Conservation (phyloP, 305 asterid species). For the Rubia tinctorum region DNA sequence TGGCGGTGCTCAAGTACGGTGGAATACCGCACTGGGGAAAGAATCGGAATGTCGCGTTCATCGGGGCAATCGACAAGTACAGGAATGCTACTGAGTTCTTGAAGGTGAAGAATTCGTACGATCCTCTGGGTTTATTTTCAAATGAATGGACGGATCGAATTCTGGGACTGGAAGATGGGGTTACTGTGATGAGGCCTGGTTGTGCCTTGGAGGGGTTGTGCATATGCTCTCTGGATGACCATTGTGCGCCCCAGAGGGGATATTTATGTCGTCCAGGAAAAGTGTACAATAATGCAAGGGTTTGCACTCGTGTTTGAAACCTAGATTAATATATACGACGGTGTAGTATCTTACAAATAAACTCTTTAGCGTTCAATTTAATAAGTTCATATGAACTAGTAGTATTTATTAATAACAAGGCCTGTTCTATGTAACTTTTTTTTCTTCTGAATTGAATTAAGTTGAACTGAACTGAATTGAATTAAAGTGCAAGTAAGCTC, state of each 20-base stretch:
- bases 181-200: background rate
- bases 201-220: slow-evolving; percentile 11
- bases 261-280: slow-evolving; percentile 6
- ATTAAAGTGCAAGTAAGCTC: too few relatives aligned
- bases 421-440: too few relatives aligned
- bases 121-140: slow-evolving; percentile 4
- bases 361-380: background rate
- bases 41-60: slow-evolving; percentile 4
- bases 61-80: slow-evolving; percentile 1
- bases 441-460: too few relatives aligned
- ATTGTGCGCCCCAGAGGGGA: slow-evolving; percentile 1
- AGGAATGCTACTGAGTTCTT: background rate
- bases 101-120: slow-evolving; percentile 1
- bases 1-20: background rate
- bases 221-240: background rate
- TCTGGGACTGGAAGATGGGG: slow-evolving; percentile 3
- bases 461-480: too few relatives aligned
- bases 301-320: slow-evolving; percentile 4
- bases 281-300: slow-evolving; percentile 6
- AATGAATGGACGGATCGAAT: slow-evolving; percentile 6
- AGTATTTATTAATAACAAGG: too few relatives aligned
- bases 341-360: background rate
- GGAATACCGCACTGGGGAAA: background rate
- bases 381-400: background rate
- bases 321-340: background rate